phyloP scores from a whole-genome alignment of 1,284 basidiomycete species.

The Rhodotorula sp. region DNA sequence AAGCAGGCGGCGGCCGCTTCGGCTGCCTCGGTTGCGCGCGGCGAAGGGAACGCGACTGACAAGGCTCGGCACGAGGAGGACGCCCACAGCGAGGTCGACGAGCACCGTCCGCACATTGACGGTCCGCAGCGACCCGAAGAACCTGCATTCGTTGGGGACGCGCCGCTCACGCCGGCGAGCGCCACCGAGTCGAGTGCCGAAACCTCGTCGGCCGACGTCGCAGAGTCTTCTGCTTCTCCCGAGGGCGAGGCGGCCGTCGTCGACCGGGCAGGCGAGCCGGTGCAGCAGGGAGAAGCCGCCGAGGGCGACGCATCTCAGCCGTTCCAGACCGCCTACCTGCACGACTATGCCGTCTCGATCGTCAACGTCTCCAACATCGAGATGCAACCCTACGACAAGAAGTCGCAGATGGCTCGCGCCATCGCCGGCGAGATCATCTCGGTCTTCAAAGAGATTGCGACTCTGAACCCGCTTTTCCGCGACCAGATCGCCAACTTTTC shows the following conservation, averaged over 20 bases:
- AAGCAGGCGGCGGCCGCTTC: slow-evolving; percentile 11
- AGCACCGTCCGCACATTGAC: slow-evolving; percentile 19
- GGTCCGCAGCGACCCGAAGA: slow-evolving; percentile 19
- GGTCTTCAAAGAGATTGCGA: slow-evolving; percentile 98
- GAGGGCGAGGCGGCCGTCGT: slow-evolving; percentile 38
- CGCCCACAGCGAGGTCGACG: slow-evolving; percentile 7
- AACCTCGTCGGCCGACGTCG: slow-evolving; percentile 35
- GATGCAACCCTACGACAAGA: slow-evolving; percentile 75
- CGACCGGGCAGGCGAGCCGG: neutral
- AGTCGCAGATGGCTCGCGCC: slow-evolving; percentile 89
- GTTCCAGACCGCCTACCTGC: slow-evolving; percentile 84
- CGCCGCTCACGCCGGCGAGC: slow-evolving; percentile 18
- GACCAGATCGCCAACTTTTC: slow-evolving; percentile 98
- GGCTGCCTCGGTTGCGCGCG: neutral
- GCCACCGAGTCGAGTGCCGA: slow-evolving; percentile 18
- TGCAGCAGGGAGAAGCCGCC: slow-evolving; percentile 45
- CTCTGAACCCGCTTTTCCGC: slow-evolving; percentile 94
- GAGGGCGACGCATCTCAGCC: slow-evolving; percentile 54
- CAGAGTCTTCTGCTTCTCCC: neutral
- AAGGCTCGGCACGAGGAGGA: neutral
- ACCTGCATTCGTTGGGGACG: slow-evolving; percentile 22
- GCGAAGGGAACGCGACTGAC: neutral
- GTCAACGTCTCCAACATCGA: slow-evolving; percentile 83
- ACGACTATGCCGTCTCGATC: slow-evolving; percentile 83
- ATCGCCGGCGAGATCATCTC: slow-evolving; percentile 96